These are phyloP conservation scores for Apiospora phragmitis DNA, from an alignment of 2,329 filamentous ascomycete species.

Conservation along the genomic window DNA sequence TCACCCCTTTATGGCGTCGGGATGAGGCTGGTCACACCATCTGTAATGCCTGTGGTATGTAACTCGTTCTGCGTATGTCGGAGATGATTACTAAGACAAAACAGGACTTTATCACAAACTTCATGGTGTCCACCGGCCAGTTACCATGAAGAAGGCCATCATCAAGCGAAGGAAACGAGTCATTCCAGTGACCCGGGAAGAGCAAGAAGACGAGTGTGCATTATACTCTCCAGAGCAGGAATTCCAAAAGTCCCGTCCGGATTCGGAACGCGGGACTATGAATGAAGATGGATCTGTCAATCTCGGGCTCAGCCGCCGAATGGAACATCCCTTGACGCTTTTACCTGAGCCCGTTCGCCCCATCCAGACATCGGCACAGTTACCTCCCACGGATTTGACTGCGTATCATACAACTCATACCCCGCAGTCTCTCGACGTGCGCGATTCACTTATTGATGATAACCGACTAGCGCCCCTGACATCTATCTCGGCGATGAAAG, in stretches of 20 bases:
- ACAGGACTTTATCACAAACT: constrained; percentile 93
- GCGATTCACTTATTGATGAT: constrained; percentile 51
- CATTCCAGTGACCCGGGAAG: constrained; percentile 70
- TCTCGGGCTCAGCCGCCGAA: constrained; percentile 55
- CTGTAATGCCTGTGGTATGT: constrained; percentile 95
- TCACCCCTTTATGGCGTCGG: constrained; percentile 92
- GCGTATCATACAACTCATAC: constrained; percentile 49
- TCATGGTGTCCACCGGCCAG: constrained; percentile 87
- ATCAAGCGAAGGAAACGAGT: constrained; percentile 96
- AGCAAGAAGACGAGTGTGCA: constrained; percentile 41
- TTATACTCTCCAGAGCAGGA: constrained; percentile 51
- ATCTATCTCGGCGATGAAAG: constrained; percentile 44
- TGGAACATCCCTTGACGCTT: constrained; percentile 45
- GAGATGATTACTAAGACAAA: constrained; percentile 22
- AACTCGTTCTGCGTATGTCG: not conserved
- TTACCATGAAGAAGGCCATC: constrained; percentile 98
- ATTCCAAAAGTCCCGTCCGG: constrained; percentile 34
- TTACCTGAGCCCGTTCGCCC: constrained; percentile 47
- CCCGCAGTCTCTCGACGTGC: constrained; percentile 38
- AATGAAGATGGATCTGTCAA: constrained; percentile 68
- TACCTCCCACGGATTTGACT: constrained; percentile 46
- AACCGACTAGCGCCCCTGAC: constrained; percentile 59
- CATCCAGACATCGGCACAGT: constrained; percentile 45
- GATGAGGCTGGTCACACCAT: constrained; percentile 96
- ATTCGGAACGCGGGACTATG: constrained; percentile 54